Evolutionary conservation across 1,284 basidiomycete species (phyloP), one percentile per base, ranked within the genome.

Genomic region (Chalciporus sp.): DNA sequence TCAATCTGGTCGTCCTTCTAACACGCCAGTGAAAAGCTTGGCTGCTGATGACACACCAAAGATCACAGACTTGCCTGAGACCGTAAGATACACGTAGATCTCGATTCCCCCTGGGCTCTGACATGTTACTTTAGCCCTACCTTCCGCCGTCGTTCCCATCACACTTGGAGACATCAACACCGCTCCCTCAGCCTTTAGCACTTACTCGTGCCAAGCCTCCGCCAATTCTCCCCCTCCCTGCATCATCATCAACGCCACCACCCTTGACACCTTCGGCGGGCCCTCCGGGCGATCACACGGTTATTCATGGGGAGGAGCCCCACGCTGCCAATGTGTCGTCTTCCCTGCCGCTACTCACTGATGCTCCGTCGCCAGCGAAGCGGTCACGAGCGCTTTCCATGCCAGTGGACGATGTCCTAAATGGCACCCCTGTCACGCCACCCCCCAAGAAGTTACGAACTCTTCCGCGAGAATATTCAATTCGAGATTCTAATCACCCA

Each of bases 101-200:
- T 51, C 20, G 41, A 14, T 42, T 50, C 49, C 40, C n/a, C n/a
- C 35, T 37, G 7, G 8, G 7, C 9, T 48, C 52, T 65, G 51
- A 69, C 33, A 16, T 40, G 17, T n/a, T 12, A 40, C 17, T 48
- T 41, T 53, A 69, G 71, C 58, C 59, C 16, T 72, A 63, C 28
- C 51, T 72, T 43, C 68, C 71, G 7, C 68, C 68, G 14, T 69
- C 68, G 28, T 69, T 69, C 45, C 71, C 68, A 37, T 49, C 56
- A 14, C 51, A 69, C 48, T 46, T 69, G 17, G 52, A 59, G 37
- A 69, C 71, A 23, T 69, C 68, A 12, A 69, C 68, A 20, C 68
- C 68, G 28, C 56, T 65, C 16, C 52, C 61, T 27, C 47, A 56
- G 43, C 43, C 56, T 23, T 44, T 46, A 28, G 43, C 51, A 7